These are phyloP conservation scores for Bertia moriformis DNA, from an alignment of 2,329 filamentous ascomycete genomes.

Conservation along the genomic window DNA sequence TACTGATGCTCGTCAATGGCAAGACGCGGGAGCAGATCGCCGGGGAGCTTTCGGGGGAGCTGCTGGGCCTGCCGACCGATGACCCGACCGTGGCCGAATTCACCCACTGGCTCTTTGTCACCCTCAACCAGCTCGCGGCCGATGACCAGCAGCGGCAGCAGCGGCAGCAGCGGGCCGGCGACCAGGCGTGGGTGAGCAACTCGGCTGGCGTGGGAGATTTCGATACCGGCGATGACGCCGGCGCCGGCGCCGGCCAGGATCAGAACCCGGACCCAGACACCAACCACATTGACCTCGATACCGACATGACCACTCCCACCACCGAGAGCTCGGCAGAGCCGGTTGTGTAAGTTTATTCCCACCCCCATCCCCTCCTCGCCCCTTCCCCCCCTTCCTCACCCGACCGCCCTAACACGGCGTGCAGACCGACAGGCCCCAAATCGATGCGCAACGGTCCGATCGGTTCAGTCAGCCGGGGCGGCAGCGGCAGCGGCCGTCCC, in stretches of 20 bases:
- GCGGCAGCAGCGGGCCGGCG: too few species aligned
- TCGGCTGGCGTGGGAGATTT: too few species aligned
- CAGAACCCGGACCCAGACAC: conserved; percentile 6
- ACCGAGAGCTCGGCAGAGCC: conserved; percentile 16
- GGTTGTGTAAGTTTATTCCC: conserved; percentile 11
- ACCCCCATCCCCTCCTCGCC: too few species aligned
- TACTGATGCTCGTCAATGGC: conserved; percentile 5
- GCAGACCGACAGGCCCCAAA: background rate
- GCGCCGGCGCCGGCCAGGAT: too few species aligned
- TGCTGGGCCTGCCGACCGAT: conserved; percentile 6
- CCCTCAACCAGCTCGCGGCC: background rate
- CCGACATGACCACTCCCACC: conserved; percentile 18
- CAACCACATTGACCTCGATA: conserved; percentile 6
- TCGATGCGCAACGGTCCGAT: background rate
- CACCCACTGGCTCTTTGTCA: background rate
- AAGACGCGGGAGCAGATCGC: conserved; percentile 10
- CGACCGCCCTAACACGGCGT: too few species aligned
- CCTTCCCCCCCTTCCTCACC: too few species aligned
- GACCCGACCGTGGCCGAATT: conserved; percentile 2
- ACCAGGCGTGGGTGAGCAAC: too few species aligned
- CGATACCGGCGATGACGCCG: too few species aligned
- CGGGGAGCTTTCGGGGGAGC: conserved; percentile 3
- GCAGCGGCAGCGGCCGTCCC: too few species aligned
- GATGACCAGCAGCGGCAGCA: too few species aligned
- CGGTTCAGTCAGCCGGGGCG: too few species aligned